phyloP scores from a whole-genome alignment of 345 rosid species.

The Eucalyptus melliodora region DNA sequence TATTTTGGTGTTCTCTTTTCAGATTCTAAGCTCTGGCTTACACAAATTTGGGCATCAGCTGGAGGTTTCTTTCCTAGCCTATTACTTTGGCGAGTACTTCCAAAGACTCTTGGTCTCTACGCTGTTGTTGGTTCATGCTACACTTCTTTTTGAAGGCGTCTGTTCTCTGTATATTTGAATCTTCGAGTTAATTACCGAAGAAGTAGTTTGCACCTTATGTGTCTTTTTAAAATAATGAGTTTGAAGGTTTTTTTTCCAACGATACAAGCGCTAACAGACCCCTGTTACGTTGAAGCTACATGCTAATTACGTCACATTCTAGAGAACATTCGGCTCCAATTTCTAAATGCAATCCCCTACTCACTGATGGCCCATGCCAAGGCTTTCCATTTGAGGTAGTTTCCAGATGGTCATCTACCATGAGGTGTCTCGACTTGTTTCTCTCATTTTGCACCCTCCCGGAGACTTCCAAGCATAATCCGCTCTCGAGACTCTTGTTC shows the following conservation, averaged over 20 bases:
- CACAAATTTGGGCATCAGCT: too few species aligned
- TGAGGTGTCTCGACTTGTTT: conserved; percentile 37
- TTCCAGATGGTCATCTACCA: conserved; percentile 16
- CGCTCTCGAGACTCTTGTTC: conserved; percentile 19
- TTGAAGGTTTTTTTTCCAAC: background rate
- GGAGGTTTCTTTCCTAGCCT: too few species aligned
- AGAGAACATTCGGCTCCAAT: conserved; percentile 17
- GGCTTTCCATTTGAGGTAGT: background rate
- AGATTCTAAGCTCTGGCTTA: background rate
- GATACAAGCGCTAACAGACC: background rate
- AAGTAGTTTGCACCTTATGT: too few species aligned
- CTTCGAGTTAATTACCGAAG: too few species aligned
- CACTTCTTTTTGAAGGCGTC: too few species aligned
- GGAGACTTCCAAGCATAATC: conserved; percentile 59
- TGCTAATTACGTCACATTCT: conserved; percentile 3
- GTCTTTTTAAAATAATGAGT: too few species aligned
- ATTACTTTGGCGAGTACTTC: too few species aligned
- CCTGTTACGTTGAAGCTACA: background rate
- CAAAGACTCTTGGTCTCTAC: too few species aligned
- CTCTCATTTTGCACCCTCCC: conserved; percentile 83
- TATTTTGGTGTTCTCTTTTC: background rate
- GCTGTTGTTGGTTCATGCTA: too few species aligned
- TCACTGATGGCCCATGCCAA: conserved; percentile 1
- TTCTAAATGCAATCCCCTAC: background rate
- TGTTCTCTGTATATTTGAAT: too few species aligned